Evolutionary conservation across 2,329 filamentous ascomycete genomes (phyloP).

Genomic region (Paecilomyces sp.): DNA sequence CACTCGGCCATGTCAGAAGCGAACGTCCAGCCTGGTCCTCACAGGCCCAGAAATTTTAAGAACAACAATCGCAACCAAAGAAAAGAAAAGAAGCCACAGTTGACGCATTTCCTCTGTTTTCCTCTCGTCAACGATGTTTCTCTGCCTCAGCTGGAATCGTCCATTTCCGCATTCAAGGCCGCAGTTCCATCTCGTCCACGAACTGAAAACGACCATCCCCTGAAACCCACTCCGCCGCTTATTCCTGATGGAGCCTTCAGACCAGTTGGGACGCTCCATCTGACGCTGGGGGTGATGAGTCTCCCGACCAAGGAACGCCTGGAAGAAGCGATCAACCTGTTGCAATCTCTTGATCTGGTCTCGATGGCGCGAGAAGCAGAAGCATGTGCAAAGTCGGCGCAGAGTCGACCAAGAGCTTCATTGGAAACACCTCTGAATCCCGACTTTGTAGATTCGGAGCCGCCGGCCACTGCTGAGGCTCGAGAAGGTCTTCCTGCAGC

Average conservation of each 20-base stretch:
- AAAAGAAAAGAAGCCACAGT: constrained; percentile 21
- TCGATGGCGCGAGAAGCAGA: constrained; percentile 28
- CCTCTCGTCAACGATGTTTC: constrained; percentile 58
- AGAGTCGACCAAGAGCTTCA: constrained; percentile 19
- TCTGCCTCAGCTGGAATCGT: constrained; percentile 57
- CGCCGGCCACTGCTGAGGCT: constrained; percentile 21
- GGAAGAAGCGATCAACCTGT: constrained; percentile 37
- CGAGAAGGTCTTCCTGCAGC: background rate
- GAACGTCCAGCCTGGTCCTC: background rate
- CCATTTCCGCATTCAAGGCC: constrained; percentile 54
- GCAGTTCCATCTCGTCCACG: constrained; percentile 38
- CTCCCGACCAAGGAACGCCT: constrained; percentile 49
- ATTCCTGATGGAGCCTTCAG: constrained; percentile 63
- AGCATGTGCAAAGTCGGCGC: constrained; percentile 25
- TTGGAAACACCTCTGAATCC: background rate
- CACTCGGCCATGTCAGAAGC: constrained; percentile 1
- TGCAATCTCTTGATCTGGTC: constrained; percentile 40
- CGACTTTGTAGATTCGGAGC: constrained; percentile 28
- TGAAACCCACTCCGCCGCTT: constrained; percentile 21
- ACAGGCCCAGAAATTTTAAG: background rate
- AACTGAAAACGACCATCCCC: constrained; percentile 4
- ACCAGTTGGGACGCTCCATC: constrained; percentile 71
- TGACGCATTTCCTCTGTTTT: constrained; percentile 41
- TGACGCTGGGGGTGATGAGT: constrained; percentile 82
- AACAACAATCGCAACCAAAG: constrained; percentile 7